A percentile compares a stretch with the other conserved stretches of the same genome.
These are phyloP conservation scores for Puya raimondii DNA, from an alignment of 176 grass and related monocot species.

Conservation along the genomic window DNA sequence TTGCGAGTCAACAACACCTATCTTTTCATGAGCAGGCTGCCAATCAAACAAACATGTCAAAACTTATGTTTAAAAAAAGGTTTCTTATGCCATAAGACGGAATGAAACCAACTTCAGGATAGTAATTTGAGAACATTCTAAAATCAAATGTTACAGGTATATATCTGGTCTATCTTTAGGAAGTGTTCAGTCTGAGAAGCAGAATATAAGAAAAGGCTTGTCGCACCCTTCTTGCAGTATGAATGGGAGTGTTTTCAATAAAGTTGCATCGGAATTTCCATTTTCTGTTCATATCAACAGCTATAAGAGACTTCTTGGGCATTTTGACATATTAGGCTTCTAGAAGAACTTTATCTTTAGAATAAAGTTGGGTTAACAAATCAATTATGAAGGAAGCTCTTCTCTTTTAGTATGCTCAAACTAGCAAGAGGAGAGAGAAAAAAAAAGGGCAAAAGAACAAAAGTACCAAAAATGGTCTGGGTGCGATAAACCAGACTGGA, in stretches of 20 bases:
- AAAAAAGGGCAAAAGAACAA: neutral
- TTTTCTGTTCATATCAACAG: neutral
- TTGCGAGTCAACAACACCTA: constrained; percentile 71
- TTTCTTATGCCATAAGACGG: neutral
- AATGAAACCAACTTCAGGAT: neutral
- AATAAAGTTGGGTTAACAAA: neutral
- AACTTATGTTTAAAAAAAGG: neutral
- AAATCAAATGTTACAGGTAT: neutral
- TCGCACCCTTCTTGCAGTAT: neutral
- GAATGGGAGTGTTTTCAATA: neutral
- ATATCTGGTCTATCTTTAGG: neutral
- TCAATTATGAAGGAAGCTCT: neutral
- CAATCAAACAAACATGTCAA: neutral
- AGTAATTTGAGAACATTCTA: neutral
- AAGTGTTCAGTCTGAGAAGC: neutral
- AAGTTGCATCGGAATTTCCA: neutral
- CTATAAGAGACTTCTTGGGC: neutral
- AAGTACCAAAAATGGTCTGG: neutral
- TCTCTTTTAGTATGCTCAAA: neutral
- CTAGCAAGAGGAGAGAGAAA: neutral
- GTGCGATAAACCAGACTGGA: too few species aligned
- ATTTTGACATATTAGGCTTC: neutral
- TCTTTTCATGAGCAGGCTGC: constrained; percentile 31
- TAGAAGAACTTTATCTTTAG: neutral
- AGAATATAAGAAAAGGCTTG: neutral